phyloP scores from a whole-genome alignment of 805 yeast species.

The Ogataea pignaliae region DNA sequence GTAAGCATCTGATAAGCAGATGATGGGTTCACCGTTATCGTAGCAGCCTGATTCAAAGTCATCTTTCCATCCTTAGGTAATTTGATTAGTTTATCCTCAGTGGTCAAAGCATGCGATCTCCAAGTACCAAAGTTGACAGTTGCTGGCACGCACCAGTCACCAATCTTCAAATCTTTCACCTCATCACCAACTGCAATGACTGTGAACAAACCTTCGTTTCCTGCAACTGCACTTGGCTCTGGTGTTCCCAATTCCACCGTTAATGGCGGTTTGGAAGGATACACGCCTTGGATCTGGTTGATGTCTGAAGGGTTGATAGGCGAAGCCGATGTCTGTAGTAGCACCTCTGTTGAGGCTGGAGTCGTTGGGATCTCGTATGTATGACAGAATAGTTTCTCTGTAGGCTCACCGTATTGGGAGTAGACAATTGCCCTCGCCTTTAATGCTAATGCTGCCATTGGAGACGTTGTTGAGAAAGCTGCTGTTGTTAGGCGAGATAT shows the following conservation, averaged over 20 bases:
- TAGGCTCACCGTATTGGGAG: constrained; percentile 63
- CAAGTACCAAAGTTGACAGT: constrained; percentile 87
- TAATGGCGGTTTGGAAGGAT: constrained; percentile 71
- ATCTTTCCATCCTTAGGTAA: constrained; percentile 47
- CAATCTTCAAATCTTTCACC: constrained; percentile 45
- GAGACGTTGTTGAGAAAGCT: constrained; percentile 2
- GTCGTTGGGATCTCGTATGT: constrained; percentile 43
- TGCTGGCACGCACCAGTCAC: constrained; percentile 87
- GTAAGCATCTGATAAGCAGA: constrained; percentile 89
- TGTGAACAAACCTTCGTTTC: constrained; percentile 91
- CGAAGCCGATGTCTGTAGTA: constrained; percentile 69
- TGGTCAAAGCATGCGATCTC: constrained; percentile 71
- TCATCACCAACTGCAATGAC: constrained; percentile 66
- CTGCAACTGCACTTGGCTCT: constrained; percentile 77
- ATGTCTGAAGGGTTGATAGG: constrained; percentile 91
- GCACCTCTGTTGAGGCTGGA: constrained; percentile 41
- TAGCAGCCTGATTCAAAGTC: constrained; percentile 66
- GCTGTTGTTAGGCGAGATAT: background rate
- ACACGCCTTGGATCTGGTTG: constrained; percentile 81
- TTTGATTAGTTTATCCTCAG: constrained; percentile 48
- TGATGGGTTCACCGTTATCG: constrained; percentile 86
- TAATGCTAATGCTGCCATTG: constrained; percentile 13
- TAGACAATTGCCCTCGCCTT: constrained; percentile 62
- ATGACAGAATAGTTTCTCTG: constrained; percentile 49
- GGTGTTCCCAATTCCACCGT: constrained; percentile 47